Base-by-base conservation (phyloP, 2,329 filamentous ascomycete genomes). In the Ophiostoma australiae region DNA sequence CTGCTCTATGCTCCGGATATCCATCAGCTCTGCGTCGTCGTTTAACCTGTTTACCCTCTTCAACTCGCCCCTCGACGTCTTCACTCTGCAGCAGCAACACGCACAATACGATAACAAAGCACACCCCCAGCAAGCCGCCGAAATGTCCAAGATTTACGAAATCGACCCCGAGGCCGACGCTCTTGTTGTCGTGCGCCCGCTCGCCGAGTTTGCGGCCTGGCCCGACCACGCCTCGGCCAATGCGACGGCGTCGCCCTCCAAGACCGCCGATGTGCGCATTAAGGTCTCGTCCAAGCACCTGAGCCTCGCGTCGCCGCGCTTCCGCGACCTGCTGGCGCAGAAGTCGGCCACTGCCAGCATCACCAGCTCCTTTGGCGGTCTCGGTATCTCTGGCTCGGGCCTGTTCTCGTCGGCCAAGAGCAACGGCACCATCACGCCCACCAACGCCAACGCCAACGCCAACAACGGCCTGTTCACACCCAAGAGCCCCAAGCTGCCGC, bases 231-330 rank as follows among this genome's bases (percentile, higher is more conserved):
- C 69, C 67, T 65, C 58, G 13, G 72, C 74, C 37, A 55, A 35
- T 3, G 27, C 37, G 27, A 55, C 55, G 1, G 27, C 37, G 10
- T 68, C 27, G 37, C n/a, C 58, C 33, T 35, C 23, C 4, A n/a
- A 20, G 6, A 69, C 67, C 6, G 70, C 74, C 0, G 77, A 77
- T 3, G 73, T 79, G 67, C 77, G 77, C 71, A 76, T 80, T 76
- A 80, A 80, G 70, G 76, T 77, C 17, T 81, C 79, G 1, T 79
- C 79, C 1, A 77, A 76, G 70, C 80, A 81, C 70, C 75, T 81
- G n/a, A 75, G 74, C 27, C 75, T 80, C 6, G 79, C 79, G 0
- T 81, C 80, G 10, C 72, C 74, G 31, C 72, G 72, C 4, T 76
- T 78, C 70, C 74, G 69, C 66, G 77, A 75, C 73, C 76, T 71